These are phyloP conservation scores for Tetratostichococcus sp. DNA, from an alignment of 139 green algal genomes.

Conservation along the genomic window DNA sequence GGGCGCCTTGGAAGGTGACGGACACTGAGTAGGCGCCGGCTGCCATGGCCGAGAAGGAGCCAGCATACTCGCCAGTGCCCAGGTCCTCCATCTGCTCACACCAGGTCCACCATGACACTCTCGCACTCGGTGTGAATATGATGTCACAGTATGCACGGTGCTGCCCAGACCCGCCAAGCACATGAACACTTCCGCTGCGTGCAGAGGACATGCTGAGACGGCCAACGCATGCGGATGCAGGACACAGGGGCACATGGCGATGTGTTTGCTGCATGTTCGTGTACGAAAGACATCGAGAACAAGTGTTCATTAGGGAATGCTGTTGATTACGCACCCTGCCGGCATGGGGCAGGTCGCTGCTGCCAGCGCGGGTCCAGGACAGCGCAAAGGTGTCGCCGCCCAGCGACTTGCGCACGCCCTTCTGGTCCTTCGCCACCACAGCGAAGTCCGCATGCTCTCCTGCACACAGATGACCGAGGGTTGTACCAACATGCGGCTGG, in stretches of 20 bases:
- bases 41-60: constrained; percentile 6
- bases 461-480: neutral
- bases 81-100: constrained; percentile 14
- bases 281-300: no score
- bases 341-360: neutral
- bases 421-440: constrained; percentile 15
- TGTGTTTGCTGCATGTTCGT: no score
- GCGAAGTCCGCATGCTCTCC: constrained; percentile 9
- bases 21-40: constrained; percentile 19
- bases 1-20: constrained; percentile 6
- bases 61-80: constrained; percentile 20
- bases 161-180: no score
- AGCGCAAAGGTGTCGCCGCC: constrained; percentile 25
- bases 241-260: no score
- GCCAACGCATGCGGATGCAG: no score
- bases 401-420: constrained; percentile 18
- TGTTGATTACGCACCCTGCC: constrained; percentile 3
- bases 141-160: no score
- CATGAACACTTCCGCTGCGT: no score
- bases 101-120: no score
- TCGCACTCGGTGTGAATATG: no score
- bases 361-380: constrained; percentile 11
- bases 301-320: no score
- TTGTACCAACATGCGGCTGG: no score
- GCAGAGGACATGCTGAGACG: no score